Evolutionary conservation across 2,329 filamentous ascomycete species (phyloP).

Genomic region (Penicillium sp.): DNA sequence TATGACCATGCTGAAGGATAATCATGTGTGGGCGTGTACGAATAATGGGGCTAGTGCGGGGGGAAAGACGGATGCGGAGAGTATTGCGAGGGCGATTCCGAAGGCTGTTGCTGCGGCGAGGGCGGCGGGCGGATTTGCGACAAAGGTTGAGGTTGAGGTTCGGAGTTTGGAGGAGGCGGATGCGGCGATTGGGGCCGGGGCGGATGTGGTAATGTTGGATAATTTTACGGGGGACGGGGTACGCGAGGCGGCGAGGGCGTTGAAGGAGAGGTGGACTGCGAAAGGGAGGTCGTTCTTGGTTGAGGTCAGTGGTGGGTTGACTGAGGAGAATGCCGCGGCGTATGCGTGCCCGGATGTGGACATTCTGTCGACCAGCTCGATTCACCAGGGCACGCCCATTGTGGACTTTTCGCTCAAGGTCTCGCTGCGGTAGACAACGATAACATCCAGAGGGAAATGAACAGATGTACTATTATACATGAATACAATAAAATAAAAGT

Average conservation of each 20-base stretch:
- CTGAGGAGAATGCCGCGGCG: slow-evolving; percentile 74
- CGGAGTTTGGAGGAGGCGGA: slow-evolving; percentile 85
- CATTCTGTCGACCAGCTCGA: slow-evolving; percentile 92
- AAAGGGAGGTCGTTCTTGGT: slow-evolving; percentile 73
- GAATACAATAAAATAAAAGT: slow-evolving; percentile 9
- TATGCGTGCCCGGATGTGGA: slow-evolving; percentile 82
- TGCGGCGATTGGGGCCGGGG: slow-evolving; percentile 85
- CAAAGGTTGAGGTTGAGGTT: slow-evolving; percentile 97
- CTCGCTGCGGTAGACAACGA: slow-evolving; percentile 33
- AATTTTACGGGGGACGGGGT: slow-evolving; percentile 86
- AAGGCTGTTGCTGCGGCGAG: slow-evolving; percentile 83
- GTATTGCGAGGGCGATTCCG: slow-evolving; percentile 67
- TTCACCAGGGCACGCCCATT: slow-evolving; percentile 92
- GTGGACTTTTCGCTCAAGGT: slow-evolving; percentile 98
- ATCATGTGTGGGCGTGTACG: slow-evolving; percentile 90
- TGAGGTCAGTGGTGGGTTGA: slow-evolving; percentile 90
- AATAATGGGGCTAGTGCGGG: slow-evolving; percentile 36
- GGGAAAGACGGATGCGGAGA: slow-evolving; percentile 21
- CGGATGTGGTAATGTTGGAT: slow-evolving; percentile 96
- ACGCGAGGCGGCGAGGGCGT: slow-evolving; percentile 68
- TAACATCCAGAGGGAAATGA: background rate
- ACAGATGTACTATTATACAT: slow-evolving; percentile 14
- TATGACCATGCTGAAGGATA: slow-evolving; percentile 99
- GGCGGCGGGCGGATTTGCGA: slow-evolving; percentile 79
- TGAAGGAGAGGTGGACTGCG: slow-evolving; percentile 79